phyloP scores from a whole-genome alignment of 2,329 filamentous ascomycete genomes.

The Trichoderma oligosporum region DNA sequence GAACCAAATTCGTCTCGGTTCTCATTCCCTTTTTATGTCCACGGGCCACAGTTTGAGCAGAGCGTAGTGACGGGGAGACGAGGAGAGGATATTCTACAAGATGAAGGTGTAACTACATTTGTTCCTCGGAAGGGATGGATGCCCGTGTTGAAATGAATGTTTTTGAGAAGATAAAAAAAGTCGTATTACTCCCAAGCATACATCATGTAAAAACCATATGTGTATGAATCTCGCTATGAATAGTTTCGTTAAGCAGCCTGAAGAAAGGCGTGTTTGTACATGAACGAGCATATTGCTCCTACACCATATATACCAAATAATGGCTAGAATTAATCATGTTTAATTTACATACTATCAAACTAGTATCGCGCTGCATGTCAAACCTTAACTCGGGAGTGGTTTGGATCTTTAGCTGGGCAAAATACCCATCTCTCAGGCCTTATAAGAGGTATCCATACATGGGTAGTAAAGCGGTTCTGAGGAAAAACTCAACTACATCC shows the following conservation, averaged over 20 bases:
- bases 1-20: constrained; percentile 25
- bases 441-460: too few species aligned
- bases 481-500: not conserved
- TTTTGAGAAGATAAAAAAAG: not conserved
- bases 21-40: constrained; percentile 58
- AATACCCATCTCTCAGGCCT: not conserved
- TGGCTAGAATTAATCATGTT: not conserved
- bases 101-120: constrained; percentile 58
- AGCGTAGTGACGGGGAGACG: constrained; percentile 63
- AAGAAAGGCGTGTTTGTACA: not conserved
- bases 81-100: constrained; percentile 55
- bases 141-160: constrained; percentile 38
- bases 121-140: constrained; percentile 58
- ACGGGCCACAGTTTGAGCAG: constrained; percentile 57
- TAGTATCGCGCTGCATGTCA: not conserved
- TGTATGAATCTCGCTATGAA: too few species aligned
- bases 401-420: not conserved
- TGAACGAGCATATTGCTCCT: not conserved
- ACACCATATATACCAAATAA: not conserved
- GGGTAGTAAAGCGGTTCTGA: not conserved
- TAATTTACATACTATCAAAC: not conserved
- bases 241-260: too few species aligned
- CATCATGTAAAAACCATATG: not conserved
- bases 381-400: not conserved
- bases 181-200: not conserved